Evolutionary conservation across 257 asterid genomes (phyloP).

Genomic region (Lycium ferocissimum): DNA sequence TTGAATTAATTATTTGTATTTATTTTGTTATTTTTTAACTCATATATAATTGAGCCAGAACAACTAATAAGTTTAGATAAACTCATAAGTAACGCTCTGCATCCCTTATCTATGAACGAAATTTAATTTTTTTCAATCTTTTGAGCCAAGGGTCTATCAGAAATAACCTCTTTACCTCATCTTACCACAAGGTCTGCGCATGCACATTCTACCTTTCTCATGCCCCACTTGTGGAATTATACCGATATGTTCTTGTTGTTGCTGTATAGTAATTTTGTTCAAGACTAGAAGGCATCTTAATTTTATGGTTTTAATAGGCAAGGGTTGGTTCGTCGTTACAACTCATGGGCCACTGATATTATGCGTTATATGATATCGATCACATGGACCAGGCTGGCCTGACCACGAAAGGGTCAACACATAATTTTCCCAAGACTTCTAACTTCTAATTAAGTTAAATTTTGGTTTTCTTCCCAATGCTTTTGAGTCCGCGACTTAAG

Average conservation of each 20-base stretch:
- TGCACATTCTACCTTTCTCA: too few species aligned
- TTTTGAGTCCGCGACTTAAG: too few species aligned
- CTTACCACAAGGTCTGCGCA: too few species aligned
- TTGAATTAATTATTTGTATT: neutral
- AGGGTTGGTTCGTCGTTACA: neutral
- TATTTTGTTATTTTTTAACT: neutral
- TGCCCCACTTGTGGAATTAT: too few species aligned
- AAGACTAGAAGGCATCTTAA: neutral
- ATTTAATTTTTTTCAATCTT: too few species aligned
- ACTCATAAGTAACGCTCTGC: neutral
- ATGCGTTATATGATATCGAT: neutral
- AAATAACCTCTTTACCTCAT: too few species aligned
- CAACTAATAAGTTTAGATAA: too few species aligned
- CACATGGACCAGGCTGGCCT: slow-evolving; percentile 30
- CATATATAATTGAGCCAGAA: too few species aligned
- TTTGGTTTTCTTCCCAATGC: slow-evolving; percentile 28
- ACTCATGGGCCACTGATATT: neutral
- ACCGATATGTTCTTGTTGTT: too few species aligned
- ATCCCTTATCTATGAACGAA: neutral
- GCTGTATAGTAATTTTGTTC: neutral
- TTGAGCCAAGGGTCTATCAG: too few species aligned
- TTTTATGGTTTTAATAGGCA: neutral
- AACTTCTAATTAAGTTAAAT: neutral
- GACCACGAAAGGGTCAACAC: slow-evolving; percentile 30
- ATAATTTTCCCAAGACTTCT: neutral